Evolutionary conservation across 129 eudicot species (phyloP), one percentile per base, ranked within the genome.

Genomic region (Gnaphalium uliginosum): DNA sequence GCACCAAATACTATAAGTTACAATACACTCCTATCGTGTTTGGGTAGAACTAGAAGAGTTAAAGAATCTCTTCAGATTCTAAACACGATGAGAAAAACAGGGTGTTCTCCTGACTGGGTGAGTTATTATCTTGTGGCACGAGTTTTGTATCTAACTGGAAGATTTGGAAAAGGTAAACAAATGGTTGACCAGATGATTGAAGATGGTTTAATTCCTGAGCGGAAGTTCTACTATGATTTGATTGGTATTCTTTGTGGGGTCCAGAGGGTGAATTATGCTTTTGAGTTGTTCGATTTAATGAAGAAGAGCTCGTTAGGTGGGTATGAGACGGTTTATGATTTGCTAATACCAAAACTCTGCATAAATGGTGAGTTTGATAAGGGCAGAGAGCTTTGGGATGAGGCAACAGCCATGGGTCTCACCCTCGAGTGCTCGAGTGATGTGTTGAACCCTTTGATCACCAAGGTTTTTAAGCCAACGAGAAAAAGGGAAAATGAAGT

Each of bases 91-190:
- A 83, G 76, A 19, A 82, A 79, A 41, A 64, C 86, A 1, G 85
- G 86, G 53, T 83, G 88, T 76, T 71, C 66, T 64, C 88, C 85
- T 65, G 93, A 88, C 74, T 88, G 93, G 90, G 72, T 84, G n/a
- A 86, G 78, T 73, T 88, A 88, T 72, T 86, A 83, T 79, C 88
- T 88, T 50, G 86, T 88, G 58, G 84, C 83, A 2, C 68, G 90
- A 66, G 93, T 88, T 72, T 77, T 70, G 70, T 88, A 85, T 84
- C 59, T 88, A 79, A 81, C 79, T 0, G 88, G 93, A 48, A 81
- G 93, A 77, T 88, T 88, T 69, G 93, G 93, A 11, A 88, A 85
- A 74, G 86, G 93, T 48, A 83, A 85, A 73, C 88, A 79, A 79
- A 76, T 88, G 72, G 85, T 88, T 68, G 90, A 83, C 56, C 51